Conservation (phyloP, 2,329 filamentous ascomycete species). For the Onygenales sp. region DNA sequence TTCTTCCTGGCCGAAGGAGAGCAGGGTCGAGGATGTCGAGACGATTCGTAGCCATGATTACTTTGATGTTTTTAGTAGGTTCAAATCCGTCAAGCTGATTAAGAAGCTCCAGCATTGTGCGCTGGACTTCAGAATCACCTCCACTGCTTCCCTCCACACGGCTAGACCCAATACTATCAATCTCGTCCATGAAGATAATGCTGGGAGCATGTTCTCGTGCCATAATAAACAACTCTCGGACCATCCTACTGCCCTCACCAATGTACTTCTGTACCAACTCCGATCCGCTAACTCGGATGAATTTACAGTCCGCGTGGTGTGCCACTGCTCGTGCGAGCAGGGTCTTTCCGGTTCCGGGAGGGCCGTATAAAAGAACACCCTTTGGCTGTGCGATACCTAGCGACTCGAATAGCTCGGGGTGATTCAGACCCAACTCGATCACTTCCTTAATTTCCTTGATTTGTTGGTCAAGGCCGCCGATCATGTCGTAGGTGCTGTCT, state of each 20-base stretch:
- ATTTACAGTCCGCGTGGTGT: slow-evolving; percentile 98
- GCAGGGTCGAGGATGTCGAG: slow-evolving; percentile 95
- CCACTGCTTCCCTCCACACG: slow-evolving; percentile 92
- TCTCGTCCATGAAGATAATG: slow-evolving; percentile 99
- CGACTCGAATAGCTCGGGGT: slow-evolving; percentile 98
- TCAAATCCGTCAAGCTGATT: slow-evolving; percentile 99
- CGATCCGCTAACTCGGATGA: slow-evolving; percentile 92
- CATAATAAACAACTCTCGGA: slow-evolving; percentile 98
- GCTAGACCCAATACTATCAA: slow-evolving; percentile 95
- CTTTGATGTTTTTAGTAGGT: slow-evolving; percentile 99
- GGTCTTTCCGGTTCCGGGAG: slow-evolving; percentile 95
- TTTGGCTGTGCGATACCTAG: slow-evolving; percentile 97
- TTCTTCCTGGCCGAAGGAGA: slow-evolving; percentile 86
- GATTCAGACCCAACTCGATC: slow-evolving; percentile 95
- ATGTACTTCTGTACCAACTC: slow-evolving; percentile 99
- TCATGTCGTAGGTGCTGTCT: slow-evolving; percentile 99
- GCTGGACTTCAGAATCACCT: slow-evolving; percentile 94
- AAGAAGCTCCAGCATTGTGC: slow-evolving; percentile 95
- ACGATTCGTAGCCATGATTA: slow-evolving; percentile 99
- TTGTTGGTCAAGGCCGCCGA: slow-evolving; percentile 94
- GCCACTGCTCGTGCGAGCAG: slow-evolving; percentile 89
- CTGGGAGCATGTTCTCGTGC: slow-evolving; percentile 93
- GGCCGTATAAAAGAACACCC: slow-evolving; percentile 91
- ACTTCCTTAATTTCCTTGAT: slow-evolving; percentile 99
- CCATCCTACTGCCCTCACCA: slow-evolving; percentile 95